A percentile compares a stretch with the other conserved stretches of the same genome.
These are phyloP conservation scores for Calonectria multiphialidica DNA, from an alignment of 2,329 filamentous ascomycete genomes.

Conservation along the genomic window DNA sequence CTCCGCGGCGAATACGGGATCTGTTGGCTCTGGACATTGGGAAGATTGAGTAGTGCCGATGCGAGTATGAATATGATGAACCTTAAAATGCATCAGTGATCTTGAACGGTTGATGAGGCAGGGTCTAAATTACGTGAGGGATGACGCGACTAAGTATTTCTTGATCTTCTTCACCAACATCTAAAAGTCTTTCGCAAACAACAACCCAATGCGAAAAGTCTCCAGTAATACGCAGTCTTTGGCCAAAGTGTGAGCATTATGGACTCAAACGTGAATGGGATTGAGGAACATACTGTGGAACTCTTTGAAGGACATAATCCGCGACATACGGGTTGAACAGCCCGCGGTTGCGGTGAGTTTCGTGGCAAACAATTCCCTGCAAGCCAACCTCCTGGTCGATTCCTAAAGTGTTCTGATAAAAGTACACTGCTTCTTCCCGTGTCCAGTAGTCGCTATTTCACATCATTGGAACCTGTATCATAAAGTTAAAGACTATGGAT, in stretches of 20 bases:
- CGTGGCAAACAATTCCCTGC: conserved; percentile 44
- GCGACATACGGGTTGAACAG: conserved; percentile 39
- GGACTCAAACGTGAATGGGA: background rate
- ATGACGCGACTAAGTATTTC: conserved; percentile 36
- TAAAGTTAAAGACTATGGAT: background rate
- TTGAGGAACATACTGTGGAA: conserved; percentile 41
- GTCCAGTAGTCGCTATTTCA: conserved; percentile 45
- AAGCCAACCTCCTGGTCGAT: conserved; percentile 46
- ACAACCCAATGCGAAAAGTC: conserved; percentile 42
- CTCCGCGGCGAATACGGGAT: conserved; percentile 44
- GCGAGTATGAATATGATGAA: conserved; percentile 48
- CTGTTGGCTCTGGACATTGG: conserved; percentile 49
- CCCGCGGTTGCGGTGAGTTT: conserved; percentile 28
- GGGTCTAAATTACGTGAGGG: conserved; percentile 41
- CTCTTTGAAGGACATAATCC: conserved; percentile 41
- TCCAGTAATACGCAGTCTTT: conserved; percentile 35
- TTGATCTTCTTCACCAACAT: conserved; percentile 31
- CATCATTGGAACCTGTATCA: background rate
- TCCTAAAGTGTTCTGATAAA: conserved; percentile 44
- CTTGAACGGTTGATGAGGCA: background rate
- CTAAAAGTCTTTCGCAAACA: conserved; percentile 34
- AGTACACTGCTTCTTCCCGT: conserved; percentile 46
- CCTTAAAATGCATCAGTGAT: conserved; percentile 32
- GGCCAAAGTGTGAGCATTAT: background rate
- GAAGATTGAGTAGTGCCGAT: conserved; percentile 51